These are phyloP conservation scores for Starmerella roubikii DNA, from an alignment of 805 yeast genomes.

Conservation along the genomic window DNA sequence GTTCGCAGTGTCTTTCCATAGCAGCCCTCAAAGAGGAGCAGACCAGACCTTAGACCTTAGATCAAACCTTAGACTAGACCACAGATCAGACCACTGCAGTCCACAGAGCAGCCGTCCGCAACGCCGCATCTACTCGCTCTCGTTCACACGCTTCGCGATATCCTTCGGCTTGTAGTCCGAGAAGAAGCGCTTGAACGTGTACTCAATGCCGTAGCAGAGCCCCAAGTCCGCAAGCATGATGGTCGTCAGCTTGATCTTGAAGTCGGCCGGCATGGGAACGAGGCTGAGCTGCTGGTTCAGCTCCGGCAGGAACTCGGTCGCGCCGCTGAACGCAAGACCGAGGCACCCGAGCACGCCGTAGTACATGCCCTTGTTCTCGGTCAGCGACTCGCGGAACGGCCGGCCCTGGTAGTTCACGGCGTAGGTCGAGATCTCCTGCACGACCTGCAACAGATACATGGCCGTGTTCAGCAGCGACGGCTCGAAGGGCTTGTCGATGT, in stretches of 20 bases:
- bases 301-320: slow-evolving; percentile 92
- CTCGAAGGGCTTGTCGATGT: slow-evolving; percentile 71
- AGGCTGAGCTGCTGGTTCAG: slow-evolving; percentile 81
- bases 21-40: too few species aligned
- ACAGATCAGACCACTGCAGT: too few species aligned
- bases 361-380: slow-evolving; percentile 91
- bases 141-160: slow-evolving; percentile 42
- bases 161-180: slow-evolving; percentile 89
- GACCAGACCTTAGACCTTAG: background rate
- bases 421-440: slow-evolving; percentile 94
- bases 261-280: slow-evolving; percentile 65
- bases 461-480: slow-evolving; percentile 94
- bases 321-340: slow-evolving; percentile 73
- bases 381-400: slow-evolving; percentile 85
- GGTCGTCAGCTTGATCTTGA: slow-evolving; percentile 64
- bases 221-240: slow-evolving; percentile 65
- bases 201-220: slow-evolving; percentile 64
- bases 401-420: slow-evolving; percentile 96
- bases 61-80: background rate
- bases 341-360: slow-evolving; percentile 89
- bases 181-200: slow-evolving; percentile 67
- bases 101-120: slow-evolving; percentile 7
- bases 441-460: slow-evolving; percentile 82
- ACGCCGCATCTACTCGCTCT: slow-evolving; percentile 20
- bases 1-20: too few species aligned